A percentile compares a stretch with the other conserved stretches of the same genome.
Evolutionary conservation across 129 eudicot genomes (phyloP).

Genomic region (Pittosporum tobira): DNA sequence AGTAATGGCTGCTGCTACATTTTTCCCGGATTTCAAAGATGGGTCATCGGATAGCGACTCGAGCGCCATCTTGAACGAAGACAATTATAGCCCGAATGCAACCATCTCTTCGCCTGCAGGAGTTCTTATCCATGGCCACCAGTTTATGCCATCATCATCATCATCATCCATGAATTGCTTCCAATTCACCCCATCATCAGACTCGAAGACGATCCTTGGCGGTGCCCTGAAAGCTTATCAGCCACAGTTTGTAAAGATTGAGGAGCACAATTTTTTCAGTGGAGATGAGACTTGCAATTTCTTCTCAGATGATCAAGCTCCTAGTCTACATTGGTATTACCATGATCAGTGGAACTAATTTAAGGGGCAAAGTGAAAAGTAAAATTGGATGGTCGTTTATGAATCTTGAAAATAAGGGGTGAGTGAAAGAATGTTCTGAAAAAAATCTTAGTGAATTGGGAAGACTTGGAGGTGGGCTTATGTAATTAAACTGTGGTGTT

Average conservation of each 20-base stretch:
- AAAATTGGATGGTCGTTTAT: background rate
- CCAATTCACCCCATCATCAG: conserved; percentile 13
- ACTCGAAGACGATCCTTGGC: conserved; percentile 26
- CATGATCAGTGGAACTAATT: conserved; percentile 67
- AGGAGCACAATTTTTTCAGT: conserved; percentile 69
- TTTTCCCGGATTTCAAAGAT: conserved; percentile 51
- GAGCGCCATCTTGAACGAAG: conserved; percentile 84
- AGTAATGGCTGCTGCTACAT: conserved; percentile 14
- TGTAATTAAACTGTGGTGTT: background rate
- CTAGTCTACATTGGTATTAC: conserved; percentile 71
- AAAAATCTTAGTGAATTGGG: background rate
- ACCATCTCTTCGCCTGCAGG: conserved; percentile 15
- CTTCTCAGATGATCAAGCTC: conserved; percentile 84
- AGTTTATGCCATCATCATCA: conserved; percentile 10
- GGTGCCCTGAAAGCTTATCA: conserved; percentile 37
- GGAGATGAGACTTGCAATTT: conserved; percentile 81
- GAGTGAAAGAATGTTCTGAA: conserved; percentile 1
- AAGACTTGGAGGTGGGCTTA: too few relatives aligned
- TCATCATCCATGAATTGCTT: conserved; percentile 23
- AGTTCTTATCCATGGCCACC: conserved; percentile 15
- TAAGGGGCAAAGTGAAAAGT: conserved; percentile 4
- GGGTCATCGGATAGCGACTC: conserved; percentile 82
- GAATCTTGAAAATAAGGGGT: background rate
- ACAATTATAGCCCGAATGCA: conserved; percentile 37
- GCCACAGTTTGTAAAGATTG: conserved; percentile 77